Percentiles rank a stretch among this genome's conserved stretches.
These are phyloP conservation scores for Botrytis tulipae DNA, from an alignment of 2,329 filamentous ascomycete species.

Conservation along the genomic window DNA sequence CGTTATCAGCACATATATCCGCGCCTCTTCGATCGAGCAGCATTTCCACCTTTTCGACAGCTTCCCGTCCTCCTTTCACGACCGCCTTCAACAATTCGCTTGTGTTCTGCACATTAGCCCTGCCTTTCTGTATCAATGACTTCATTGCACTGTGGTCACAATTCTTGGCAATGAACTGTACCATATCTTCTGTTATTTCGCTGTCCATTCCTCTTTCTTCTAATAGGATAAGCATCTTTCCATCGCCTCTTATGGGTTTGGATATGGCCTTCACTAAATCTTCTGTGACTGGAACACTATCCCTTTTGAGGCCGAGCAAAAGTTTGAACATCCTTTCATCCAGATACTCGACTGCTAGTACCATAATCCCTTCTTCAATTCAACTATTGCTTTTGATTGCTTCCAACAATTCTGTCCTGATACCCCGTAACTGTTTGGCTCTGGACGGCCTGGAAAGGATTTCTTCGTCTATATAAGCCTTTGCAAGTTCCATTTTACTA, in stretches of 20 bases:
- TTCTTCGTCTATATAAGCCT: neutral
- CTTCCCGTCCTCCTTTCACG: neutral
- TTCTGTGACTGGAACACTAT: neutral
- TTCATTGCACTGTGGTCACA: neutral
- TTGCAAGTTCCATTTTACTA: neutral
- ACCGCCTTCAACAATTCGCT: neutral
- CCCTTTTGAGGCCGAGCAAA: neutral
- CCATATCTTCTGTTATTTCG: neutral
- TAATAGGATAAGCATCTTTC: neutral
- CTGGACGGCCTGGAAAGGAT: neutral
- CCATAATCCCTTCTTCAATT: neutral
- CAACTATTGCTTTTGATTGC: neutral
- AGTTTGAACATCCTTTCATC: neutral
- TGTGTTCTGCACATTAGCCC: neutral
- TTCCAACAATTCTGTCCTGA: neutral
- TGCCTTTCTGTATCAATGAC: neutral
- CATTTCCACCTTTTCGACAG: accelerated
- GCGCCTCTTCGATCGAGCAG: neutral
- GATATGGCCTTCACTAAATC: neutral
- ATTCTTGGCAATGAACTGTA: neutral
- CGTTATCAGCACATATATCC: neutral
- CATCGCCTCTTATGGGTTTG: neutral
- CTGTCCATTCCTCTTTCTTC: neutral
- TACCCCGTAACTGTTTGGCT: neutral
- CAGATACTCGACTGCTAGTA: neutral